phyloP scores from a whole-genome alignment of 768 basidiomycete genomes.

The Termitomyces sp. region DNA sequence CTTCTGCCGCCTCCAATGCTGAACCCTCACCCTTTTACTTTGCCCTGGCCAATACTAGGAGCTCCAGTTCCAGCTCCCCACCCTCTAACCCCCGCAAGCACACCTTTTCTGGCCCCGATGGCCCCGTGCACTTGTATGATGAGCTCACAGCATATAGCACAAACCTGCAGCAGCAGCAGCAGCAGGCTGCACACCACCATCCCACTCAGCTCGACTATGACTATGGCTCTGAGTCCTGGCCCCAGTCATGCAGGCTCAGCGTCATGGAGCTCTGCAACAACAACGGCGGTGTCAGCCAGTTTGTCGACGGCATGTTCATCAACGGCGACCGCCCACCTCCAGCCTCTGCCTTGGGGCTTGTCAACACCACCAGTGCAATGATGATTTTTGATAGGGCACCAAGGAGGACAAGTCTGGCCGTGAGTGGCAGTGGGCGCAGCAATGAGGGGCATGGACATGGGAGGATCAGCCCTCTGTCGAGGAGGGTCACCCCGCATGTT shows the following conservation, averaged over 20 bases:
- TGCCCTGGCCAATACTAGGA: slow-evolving; percentile 50
- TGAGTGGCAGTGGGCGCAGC: too few relatives aligned
- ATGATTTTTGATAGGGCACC: too few relatives aligned
- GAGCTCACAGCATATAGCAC: slow-evolving; percentile 8
- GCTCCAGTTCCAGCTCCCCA: slow-evolving; percentile 20
- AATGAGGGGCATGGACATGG: too few relatives aligned
- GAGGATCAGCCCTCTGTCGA: slow-evolving; percentile 5
- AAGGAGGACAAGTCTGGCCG: too few relatives aligned
- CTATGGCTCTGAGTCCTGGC: slow-evolving; percentile 71
- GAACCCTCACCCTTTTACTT: slow-evolving; percentile 75
- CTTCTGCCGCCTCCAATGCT: slow-evolving; percentile 15
- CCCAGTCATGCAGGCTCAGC: slow-evolving; percentile 74
- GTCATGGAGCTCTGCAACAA: slow-evolving; percentile 87
- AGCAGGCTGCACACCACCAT: not conserved
- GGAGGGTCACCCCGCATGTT: slow-evolving; percentile 9
- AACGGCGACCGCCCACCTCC: not conserved
- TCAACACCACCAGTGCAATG: too few relatives aligned
- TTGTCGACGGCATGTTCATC: not conserved
- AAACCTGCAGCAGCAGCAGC: not conserved
- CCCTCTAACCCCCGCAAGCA: slow-evolving; percentile 53
- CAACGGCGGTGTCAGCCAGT: slow-evolving; percentile 17
- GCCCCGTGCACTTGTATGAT: slow-evolving; percentile 27
- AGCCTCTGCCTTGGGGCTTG: too few relatives aligned
- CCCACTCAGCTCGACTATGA: slow-evolving; percentile 58
- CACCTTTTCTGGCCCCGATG: slow-evolving; percentile 57